These are phyloP conservation scores for Pleurotus sapidus DNA, from an alignment of 768 basidiomycete species.

Conservation along the genomic window DNA sequence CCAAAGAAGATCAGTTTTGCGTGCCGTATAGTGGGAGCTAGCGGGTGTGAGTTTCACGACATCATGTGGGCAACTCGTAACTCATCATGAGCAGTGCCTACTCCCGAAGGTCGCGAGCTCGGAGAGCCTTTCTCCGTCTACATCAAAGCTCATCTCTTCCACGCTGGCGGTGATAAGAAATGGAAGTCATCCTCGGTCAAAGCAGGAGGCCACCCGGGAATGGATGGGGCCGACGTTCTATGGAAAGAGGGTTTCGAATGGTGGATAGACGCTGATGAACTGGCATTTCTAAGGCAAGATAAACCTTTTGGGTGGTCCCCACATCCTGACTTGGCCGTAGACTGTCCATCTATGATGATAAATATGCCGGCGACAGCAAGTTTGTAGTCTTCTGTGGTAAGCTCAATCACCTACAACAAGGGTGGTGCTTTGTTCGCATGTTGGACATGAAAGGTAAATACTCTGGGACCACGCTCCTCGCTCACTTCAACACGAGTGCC, in stretches of 20 bases:
- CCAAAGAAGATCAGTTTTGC: constrained; percentile 18
- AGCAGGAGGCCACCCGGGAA: constrained; percentile 24
- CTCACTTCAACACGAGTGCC: constrained; percentile 13
- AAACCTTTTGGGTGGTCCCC: background rate
- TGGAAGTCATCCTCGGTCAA: constrained; percentile 43
- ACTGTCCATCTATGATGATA: constrained; percentile 35
- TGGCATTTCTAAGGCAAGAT: constrained; percentile 52
- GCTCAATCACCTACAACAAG: constrained; percentile 40
- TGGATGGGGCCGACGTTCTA: constrained; percentile 32
- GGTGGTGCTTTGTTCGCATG: constrained; percentile 49
- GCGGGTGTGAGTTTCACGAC: constrained; percentile 32
- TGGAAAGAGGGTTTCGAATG: constrained; percentile 47
- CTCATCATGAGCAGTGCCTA: constrained; percentile 34
- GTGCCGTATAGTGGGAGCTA: constrained; percentile 41
- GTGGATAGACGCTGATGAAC: constrained; percentile 46
- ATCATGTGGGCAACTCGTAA: background rate
- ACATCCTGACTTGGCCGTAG: constrained; percentile 17
- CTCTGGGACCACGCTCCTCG: constrained; percentile 36
- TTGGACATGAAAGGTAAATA: constrained; percentile 49
- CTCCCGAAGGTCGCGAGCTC: constrained; percentile 34
- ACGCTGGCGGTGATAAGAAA: constrained; percentile 31
- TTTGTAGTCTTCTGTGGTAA: constrained; percentile 55
- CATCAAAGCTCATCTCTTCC: constrained; percentile 43
- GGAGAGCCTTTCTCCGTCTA: constrained; percentile 38
- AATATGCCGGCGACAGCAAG: constrained; percentile 40